Evolutionary conservation across 768 basidiomycete species (phyloP).

Genomic region (Leccinum aurantiacum): DNA sequence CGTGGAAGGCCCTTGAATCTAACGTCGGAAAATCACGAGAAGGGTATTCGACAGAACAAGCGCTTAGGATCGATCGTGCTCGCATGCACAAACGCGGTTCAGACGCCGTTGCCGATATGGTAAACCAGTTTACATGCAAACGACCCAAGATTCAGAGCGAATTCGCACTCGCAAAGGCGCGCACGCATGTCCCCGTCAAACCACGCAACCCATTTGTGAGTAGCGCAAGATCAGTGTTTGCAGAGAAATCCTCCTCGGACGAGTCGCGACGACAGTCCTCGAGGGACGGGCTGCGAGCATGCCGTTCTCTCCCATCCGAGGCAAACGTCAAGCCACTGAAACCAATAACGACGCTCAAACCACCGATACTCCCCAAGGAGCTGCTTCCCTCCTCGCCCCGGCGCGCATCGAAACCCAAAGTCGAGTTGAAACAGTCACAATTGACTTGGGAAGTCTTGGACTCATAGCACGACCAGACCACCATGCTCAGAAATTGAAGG

Average conservation of each 20-base stretch:
- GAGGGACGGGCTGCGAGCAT: slow-evolving; percentile 3
- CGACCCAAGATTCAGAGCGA: slow-evolving; percentile 23
- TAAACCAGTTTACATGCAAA: slow-evolving; percentile 22
- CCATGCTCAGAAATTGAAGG: background rate
- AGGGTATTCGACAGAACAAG: background rate
- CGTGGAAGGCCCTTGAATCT: slow-evolving; percentile 18
- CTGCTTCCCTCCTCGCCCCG: slow-evolving; percentile 12
- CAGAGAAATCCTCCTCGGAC: slow-evolving; percentile 4
- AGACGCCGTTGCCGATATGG: slow-evolving; percentile 20
- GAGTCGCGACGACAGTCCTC: background rate
- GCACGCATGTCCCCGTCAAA: background rate
- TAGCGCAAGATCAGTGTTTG: slow-evolving; percentile 22
- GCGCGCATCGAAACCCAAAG: slow-evolving; percentile 6
- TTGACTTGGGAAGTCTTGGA: slow-evolving; percentile 12
- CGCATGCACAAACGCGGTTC: slow-evolving; percentile 29
- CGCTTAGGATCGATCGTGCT: slow-evolving; percentile 21
- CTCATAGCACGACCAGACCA: background rate
- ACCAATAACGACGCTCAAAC: slow-evolving; percentile 31
- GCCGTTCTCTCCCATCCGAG: slow-evolving; percentile 11
- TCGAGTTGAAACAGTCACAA: slow-evolving; percentile 19
- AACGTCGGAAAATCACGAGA: background rate
- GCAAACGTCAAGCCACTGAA: slow-evolving; percentile 20
- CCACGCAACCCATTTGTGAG: slow-evolving; percentile 25
- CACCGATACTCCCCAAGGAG: slow-evolving; percentile 31
- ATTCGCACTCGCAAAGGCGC: slow-evolving; percentile 18